Evolutionary conservation across 2,329 filamentous ascomycete species (phyloP), one percentile per base, ranked within the genome.

Genomic region (Sordariomycetes sp.): DNA sequence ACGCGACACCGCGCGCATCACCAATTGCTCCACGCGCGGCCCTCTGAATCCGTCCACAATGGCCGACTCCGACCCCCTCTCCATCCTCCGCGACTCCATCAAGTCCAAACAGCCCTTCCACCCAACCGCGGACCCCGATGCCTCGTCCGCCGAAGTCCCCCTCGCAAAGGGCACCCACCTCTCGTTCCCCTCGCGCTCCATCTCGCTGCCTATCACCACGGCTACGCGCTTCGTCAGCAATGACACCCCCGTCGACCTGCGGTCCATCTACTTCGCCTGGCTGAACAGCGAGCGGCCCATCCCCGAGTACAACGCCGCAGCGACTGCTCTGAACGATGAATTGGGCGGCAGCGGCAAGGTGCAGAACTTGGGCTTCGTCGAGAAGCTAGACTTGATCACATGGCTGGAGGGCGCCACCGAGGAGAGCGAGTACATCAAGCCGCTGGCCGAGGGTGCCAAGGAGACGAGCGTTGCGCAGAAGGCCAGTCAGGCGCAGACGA

Each of bases 221-320:
- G 70, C 80, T 8, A 98, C 92, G 45, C 86, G 92, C 48, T 96
- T 96, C 65, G 72, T 84, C 40, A 88, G 86, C n/a, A 73, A 75
- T 38, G 75, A 74, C 47, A 70, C 75, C 36, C 71, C 82, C 5
- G 79, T 94, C 49, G 86, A 95, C 54, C 69, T 98, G 46, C 86
- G 92, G 53, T 92, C 83, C 55, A 90, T 95, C 60, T 95, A 90
- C 66, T 94, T 96, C 54, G 87, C 87, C 36, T 98, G 87, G 86
- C 70, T 85, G 50, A 93, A 95, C 62, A 86, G 87, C 57, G 90
- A 96, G 63, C 78, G 82, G 36, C 78, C 82, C 35, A 87, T 94
- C 45, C 83, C 85, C 9, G 86, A 94, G 48, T 96, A 96, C 70
- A 92, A 95, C 59, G 76, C 82, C 18, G 81, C 82, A 0, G 84